phyloP scores from a whole-genome alignment of 1,139 yeast species.

The Sugiyamaella neomexicana region DNA sequence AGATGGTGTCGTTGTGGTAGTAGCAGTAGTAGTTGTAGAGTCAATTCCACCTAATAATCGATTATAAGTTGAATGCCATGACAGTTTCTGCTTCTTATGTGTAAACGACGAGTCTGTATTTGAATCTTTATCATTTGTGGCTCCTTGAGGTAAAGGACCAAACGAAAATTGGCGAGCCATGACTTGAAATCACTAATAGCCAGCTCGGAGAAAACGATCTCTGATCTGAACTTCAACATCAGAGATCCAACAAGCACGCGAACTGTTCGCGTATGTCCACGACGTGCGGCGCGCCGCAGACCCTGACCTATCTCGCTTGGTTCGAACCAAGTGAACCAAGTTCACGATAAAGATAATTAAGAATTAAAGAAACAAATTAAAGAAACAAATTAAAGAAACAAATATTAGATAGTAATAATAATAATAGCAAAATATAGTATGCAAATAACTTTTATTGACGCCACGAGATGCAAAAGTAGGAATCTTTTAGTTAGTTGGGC shows the following conservation, averaged over 20 bases:
- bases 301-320: too few species aligned
- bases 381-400: too few species aligned
- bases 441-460: too few species aligned
- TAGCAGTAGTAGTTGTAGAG: not conserved
- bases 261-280: not conserved
- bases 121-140: not conserved
- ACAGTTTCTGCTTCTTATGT: constrained; percentile 4
- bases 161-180: constrained; percentile 20
- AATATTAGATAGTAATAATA: too few species aligned
- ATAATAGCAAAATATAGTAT: too few species aligned
- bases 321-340: too few species aligned
- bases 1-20: not conserved
- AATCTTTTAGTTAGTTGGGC: too few species aligned
- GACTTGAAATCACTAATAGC: too few species aligned
- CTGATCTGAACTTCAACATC: not conserved
- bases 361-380: not conserved
- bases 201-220: too few species aligned
- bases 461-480: too few species aligned
- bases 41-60: constrained; percentile 8
- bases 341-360: too few species aligned
- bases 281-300: not conserved
- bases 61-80: constrained; percentile 13
- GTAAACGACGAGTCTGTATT: not conserved
- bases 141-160: constrained; percentile 23
- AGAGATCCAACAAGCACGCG: not conserved